Evolutionary conservation across 1,139 yeast genomes (phyloP), one percentile per base, ranked within the genome.

Genomic region (Blastobotrys capitulatus): DNA sequence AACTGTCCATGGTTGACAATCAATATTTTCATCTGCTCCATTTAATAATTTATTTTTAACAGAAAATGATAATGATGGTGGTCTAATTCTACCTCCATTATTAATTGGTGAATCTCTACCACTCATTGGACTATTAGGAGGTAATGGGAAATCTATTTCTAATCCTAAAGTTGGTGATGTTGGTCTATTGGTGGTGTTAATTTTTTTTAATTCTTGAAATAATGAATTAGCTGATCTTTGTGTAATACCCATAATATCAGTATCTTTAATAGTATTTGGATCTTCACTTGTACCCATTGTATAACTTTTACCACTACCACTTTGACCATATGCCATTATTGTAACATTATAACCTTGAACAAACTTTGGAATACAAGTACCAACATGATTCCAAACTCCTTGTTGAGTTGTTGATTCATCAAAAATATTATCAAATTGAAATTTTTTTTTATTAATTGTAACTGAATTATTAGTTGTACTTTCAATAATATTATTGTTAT

Each of bases 311-410:
- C 69, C 69, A 1, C 66, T 60, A 1, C 68, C 69, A 15, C 65
- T 58, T 48, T 63, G 69, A 38, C 69, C 69, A 43, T 64, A 64
- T 1, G 68, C 67, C 61, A 65, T 58, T 27, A 65, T 55, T 6
- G 66, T 60, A 22, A 64, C 67, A 44, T 64, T 64, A 48, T 57
- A 63, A 2, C 66, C 66, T 22, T 54, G 52, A 1, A 60, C 44
- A 37, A 60, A 51, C 25, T 53, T 44, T 40, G 47, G 38, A 2
- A 57, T 50, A 20, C 60, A 46, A 1, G 47, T 48, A 2, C 52
- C 42, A 3, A 62, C 44, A 43, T 60, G 49, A 20, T 44, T 45
- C 55, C 57, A 62, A 19, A 62, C 53, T 1, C 56, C 62, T 13
- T 42, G 38, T 49, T 60, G 66, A 1, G 55, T 25, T 4, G 61